Conservation (phyloP, 2,329 filamentous ascomycete species). For the Knufia petricola region DNA sequence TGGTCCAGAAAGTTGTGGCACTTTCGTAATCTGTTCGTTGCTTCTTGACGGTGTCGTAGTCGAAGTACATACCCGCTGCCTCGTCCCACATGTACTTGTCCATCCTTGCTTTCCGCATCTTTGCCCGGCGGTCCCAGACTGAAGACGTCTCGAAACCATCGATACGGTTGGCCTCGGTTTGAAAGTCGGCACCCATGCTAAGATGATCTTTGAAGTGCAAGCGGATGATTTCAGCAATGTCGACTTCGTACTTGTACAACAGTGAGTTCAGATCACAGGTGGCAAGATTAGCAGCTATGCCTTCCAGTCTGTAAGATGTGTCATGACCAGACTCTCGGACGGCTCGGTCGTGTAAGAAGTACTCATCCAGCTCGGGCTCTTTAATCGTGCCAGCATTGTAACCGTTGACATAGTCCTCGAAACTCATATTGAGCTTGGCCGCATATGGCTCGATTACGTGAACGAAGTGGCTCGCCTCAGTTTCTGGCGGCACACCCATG, state of each 20-base stretch:
- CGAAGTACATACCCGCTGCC: slow-evolving; percentile 89
- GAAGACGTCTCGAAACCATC: slow-evolving; percentile 72
- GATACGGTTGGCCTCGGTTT: slow-evolving; percentile 53
- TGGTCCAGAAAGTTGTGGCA: slow-evolving; percentile 91
- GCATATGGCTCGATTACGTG: slow-evolving; percentile 75
- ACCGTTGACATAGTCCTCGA: slow-evolving; percentile 73
- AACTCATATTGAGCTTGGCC: slow-evolving; percentile 71
- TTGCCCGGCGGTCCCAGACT: slow-evolving; percentile 80
- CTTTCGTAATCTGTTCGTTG: slow-evolving; percentile 77
- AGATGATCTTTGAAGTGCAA: slow-evolving; percentile 75
- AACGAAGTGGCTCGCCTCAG: slow-evolving; percentile 75
- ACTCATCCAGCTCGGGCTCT: slow-evolving; percentile 86
- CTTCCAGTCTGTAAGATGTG: slow-evolving; percentile 87
- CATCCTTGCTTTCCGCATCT: slow-evolving; percentile 71
- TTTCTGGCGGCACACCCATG: slow-evolving; percentile 80
- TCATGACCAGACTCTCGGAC: slow-evolving; percentile 96
- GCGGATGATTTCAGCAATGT: slow-evolving; percentile 80
- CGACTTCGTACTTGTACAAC: slow-evolving; percentile 92
- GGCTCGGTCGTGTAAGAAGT: slow-evolving; percentile 91
- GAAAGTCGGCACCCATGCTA: slow-evolving; percentile 73
- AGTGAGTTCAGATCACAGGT: slow-evolving; percentile 92
- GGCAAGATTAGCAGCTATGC: slow-evolving; percentile 74
- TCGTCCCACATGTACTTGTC: slow-evolving; percentile 94
- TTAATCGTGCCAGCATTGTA: slow-evolving; percentile 71
- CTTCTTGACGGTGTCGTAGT: slow-evolving; percentile 81